Conservation (phyloP, 495 filamentous ascomycete species). For the Cryomyces minteri region DNA sequence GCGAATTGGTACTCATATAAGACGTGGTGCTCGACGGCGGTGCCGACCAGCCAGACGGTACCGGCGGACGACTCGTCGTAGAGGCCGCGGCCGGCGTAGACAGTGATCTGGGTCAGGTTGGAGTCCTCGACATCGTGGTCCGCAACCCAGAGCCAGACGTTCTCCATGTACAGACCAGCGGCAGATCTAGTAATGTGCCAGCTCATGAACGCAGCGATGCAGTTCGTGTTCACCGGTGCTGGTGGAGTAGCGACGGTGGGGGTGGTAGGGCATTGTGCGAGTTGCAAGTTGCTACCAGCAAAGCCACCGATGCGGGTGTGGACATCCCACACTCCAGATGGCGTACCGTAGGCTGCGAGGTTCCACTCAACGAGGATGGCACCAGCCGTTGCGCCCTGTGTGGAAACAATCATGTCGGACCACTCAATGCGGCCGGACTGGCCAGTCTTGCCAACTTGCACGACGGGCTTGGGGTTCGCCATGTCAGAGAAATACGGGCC, state of each 20-base stretch:
- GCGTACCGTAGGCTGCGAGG: constrained; percentile 12
- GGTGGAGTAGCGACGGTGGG: constrained; percentile 27
- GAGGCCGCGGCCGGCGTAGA: constrained; percentile 52
- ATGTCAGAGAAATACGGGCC: constrained; percentile 17
- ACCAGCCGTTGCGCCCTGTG: constrained; percentile 18
- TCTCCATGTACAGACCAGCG: constrained; percentile 51
- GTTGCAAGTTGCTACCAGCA: constrained; percentile 29
- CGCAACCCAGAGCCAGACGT: constrained; percentile 53
- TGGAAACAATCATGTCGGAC: constrained; percentile 27
- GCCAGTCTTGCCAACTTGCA: constrained; percentile 19
- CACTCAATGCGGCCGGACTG: constrained; percentile 17
- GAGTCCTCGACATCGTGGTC: constrained; percentile 57
- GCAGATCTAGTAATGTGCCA: constrained; percentile 50
- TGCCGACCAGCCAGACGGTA: constrained; percentile 34
- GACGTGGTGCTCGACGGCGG: constrained; percentile 18
- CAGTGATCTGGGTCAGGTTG: constrained; percentile 37
- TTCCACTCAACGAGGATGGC: constrained; percentile 22
- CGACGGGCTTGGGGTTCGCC: constrained; percentile 19
- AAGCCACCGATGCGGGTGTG: constrained; percentile 39
- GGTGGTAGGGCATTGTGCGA: constrained; percentile 31
- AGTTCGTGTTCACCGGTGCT: constrained; percentile 31
- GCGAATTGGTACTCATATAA: constrained; percentile 19
- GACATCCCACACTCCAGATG: constrained; percentile 37
- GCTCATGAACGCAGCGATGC: constrained; percentile 47
- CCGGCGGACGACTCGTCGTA: constrained; percentile 33